Percentiles rank a stretch among this genome's conserved stretches.
Evolutionary conservation across 2,329 filamentous ascomycete species (phyloP).

Genomic region (Colletotrichum lentis): DNA sequence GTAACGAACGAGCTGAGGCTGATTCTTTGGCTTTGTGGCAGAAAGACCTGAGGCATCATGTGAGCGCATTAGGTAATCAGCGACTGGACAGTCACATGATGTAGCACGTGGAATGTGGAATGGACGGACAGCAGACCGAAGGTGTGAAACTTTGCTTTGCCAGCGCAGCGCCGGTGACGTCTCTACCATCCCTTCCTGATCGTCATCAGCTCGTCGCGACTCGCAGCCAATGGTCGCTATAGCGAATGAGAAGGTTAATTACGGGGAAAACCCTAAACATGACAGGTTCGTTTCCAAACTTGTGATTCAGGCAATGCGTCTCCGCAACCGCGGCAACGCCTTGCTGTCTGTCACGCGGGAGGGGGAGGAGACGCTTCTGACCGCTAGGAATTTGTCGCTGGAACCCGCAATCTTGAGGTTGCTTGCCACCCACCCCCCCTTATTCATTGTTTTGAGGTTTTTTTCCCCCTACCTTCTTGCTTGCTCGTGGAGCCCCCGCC

Average conservation of each 20-base stretch:
- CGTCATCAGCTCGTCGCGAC: no score
- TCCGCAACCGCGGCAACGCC: not conserved
- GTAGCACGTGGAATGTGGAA: not conserved
- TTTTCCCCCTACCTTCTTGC: not conserved
- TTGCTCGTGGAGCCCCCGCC: not conserved
- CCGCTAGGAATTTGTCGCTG: not conserved
- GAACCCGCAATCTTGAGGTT: not conserved
- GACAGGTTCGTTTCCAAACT: not conserved
- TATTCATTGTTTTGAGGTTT: not conserved
- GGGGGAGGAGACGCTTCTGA: not conserved
- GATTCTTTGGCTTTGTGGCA: no score
- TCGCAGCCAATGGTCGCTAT: not conserved
- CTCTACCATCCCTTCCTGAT: constrained; percentile 11
- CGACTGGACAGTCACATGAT: not conserved
- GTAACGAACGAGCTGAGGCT: not conserved
- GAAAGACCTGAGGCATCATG: not conserved
- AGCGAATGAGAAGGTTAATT: not conserved
- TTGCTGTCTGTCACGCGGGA: not conserved
- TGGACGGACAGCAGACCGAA: not conserved
- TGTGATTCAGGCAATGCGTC: not conserved
- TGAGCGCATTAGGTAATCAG: not conserved
- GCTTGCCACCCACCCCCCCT: not conserved
- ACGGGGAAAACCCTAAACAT: not conserved
- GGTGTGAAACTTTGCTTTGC: not conserved
- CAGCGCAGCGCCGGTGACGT: constrained; percentile 27